Evolutionary conservation across 768 basidiomycete species (phyloP).

Genomic region (Podaxis pistillaris): DNA sequence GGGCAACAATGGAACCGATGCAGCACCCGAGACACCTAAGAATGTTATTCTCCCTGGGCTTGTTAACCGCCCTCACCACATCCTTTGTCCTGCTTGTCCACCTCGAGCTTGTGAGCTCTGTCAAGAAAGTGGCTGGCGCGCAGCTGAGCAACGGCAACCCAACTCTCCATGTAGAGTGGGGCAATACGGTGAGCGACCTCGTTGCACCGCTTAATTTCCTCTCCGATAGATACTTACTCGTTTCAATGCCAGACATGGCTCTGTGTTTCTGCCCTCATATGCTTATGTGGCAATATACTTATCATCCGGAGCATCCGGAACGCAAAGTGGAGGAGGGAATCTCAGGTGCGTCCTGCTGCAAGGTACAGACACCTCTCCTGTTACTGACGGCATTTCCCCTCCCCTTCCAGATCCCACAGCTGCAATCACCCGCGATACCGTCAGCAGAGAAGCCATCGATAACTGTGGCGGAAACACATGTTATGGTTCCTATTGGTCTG

Average conservation of each 20-base stretch:
- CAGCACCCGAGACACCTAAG: not conserved
- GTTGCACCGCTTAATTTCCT: no score
- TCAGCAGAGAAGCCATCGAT: not conserved
- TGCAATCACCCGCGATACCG: not conserved
- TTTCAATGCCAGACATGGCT: not conserved
- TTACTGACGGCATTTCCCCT: not conserved
- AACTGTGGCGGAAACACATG: not conserved
- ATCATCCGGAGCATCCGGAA: constrained; percentile 1
- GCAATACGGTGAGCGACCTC: not conserved
- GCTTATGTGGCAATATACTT: not conserved
- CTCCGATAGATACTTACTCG: not conserved
- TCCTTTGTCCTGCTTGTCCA: constrained; percentile 8
- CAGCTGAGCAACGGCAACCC: not conserved
- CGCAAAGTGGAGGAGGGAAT: not conserved
- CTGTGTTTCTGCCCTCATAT: not conserved
- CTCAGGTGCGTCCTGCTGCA: not conserved
- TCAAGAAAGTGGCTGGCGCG: not conserved
- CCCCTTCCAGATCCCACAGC: not conserved
- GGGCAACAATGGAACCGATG: not conserved
- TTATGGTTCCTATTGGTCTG: not conserved
- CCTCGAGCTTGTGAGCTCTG: constrained; percentile 3
- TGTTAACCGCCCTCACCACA: not conserved
- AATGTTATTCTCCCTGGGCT: not conserved
- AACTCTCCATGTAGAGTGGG: constrained; percentile 3
- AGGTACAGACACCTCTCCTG: not conserved